Base-by-base conservation (phyloP, 225 moss, liverwort and hornwort genomes). In the Polytrichum formosum region DNA sequence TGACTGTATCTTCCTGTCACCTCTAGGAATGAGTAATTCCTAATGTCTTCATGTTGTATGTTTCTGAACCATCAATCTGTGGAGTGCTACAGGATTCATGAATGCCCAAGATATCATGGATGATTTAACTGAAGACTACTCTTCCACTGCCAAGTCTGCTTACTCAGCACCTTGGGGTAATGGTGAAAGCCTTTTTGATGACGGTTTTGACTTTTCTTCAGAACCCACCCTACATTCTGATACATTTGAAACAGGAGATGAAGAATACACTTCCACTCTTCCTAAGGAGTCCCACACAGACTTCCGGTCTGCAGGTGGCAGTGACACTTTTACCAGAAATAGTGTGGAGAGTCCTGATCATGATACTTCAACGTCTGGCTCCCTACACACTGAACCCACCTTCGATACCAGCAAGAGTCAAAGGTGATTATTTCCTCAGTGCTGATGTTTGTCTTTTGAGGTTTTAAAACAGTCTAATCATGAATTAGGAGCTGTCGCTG, bases 101-200 rank as follows among this genome's bases (percentile, higher is more conserved):
- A 80, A 91, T 66, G 78, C 90, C 72, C 90, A 90, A 61, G 96
- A 93, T 73, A 89, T 93, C 82, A 90, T 90, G 93, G 91, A 93
- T 56, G 85, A 88, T 67, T 71, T 87, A 77, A 84, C 72, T 18
- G 93, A 76, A 54, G 82, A 80, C 5, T 73, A 70, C 66, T 70
- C 75, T 55, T 73, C 87, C 9, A 75, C 76, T 19, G 70, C 75
- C 53, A 82, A 69, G 69, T 67, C 75, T 23, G 71, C 55, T 0
- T 67, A 77, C 63, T 73, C 83, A 17, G 85, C 80, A 23, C 83
- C 82, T 66, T 92, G 92, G 98, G 90, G 87, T 68, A 87, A 91
- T 68, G 88, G 89, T 6, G 88, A 76, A 31, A 88, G 84, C 76
- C 81, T 84, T 18, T 88, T 91, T 67, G 91, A 84, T 5, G 88